Conservation (phyloP, 1,284 basidiomycete species). For the Vanrija sp. region DNA sequence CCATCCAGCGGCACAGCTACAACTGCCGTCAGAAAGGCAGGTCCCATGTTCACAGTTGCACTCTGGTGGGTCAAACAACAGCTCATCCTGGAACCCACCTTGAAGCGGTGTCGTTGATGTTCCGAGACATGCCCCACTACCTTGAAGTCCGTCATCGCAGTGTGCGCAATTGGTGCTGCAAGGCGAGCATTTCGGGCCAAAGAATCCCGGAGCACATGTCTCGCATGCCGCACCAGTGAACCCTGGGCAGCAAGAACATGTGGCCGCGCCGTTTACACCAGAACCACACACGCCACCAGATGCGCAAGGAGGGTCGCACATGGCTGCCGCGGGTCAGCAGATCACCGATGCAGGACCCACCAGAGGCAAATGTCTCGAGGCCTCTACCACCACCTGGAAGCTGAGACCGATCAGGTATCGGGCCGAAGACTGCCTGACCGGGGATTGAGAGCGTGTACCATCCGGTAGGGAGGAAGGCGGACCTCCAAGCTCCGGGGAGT, state of each 20-base stretch:
- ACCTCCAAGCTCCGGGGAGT: constrained; percentile 8
- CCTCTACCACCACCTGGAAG: constrained; percentile 7
- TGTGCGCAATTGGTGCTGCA: constrained; percentile 37
- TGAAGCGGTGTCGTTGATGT: constrained; percentile 17
- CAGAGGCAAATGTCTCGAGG: not conserved
- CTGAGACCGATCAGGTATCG: constrained; percentile 23
- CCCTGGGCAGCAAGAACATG: constrained; percentile 29
- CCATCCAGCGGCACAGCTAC: constrained; percentile 50
- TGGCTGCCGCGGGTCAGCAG: constrained; percentile 15
- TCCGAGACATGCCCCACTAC: constrained; percentile 48
- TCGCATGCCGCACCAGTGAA: constrained; percentile 37
- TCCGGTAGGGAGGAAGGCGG: constrained; percentile 26
- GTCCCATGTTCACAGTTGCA: constrained; percentile 50
- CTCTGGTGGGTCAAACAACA: constrained; percentile 20
- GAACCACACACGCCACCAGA: constrained; percentile 27
- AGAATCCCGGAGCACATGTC: constrained; percentile 38
- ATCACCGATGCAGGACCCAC: not conserved
- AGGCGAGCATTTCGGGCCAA: constrained; percentile 42
- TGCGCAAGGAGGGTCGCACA: constrained; percentile 31
- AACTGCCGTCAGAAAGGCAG: constrained; percentile 37
- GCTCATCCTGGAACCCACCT: constrained; percentile 14
- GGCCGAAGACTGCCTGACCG: constrained; percentile 35
- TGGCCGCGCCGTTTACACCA: constrained; percentile 1
- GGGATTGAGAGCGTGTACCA: constrained; percentile 31
- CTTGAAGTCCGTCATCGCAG: constrained; percentile 49